These are phyloP conservation scores for Xylaria castorea DNA, from an alignment of 495 filamentous ascomycete species.

Conservation along the genomic window DNA sequence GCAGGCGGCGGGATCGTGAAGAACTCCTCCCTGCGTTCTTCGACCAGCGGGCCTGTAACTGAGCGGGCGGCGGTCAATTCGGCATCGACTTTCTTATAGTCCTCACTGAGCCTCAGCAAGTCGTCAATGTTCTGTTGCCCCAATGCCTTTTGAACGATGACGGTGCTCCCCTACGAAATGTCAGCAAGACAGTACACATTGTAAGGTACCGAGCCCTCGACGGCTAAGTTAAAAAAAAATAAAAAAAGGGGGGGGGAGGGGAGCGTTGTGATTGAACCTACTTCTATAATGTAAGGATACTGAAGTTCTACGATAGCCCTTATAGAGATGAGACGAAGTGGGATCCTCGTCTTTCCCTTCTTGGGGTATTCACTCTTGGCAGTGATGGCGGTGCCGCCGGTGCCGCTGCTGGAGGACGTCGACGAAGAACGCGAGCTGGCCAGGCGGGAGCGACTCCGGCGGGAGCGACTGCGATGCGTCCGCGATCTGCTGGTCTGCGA, in stretches of 20 bases:
- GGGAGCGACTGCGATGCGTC: slow-evolving; percentile 31
- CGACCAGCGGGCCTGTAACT: slow-evolving; percentile 43
- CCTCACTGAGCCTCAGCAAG: slow-evolving; percentile 79
- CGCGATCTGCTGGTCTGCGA: slow-evolving; percentile 40
- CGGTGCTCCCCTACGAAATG: slow-evolving; percentile 68
- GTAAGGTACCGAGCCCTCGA: neutral
- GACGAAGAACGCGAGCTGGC: slow-evolving; percentile 49
- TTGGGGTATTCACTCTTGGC: slow-evolving; percentile 70
- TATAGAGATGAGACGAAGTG: slow-evolving; percentile 74
- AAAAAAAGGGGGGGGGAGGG: no score
- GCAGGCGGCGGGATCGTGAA: slow-evolving; percentile 41
- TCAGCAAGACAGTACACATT: slow-evolving; percentile 36
- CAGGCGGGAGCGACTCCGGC: slow-evolving; percentile 30
- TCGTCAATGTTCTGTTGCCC: slow-evolving; percentile 91
- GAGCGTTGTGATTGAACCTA: slow-evolving; percentile 46
- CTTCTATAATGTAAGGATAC: slow-evolving; percentile 88
- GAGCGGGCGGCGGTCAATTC: slow-evolving; percentile 49
- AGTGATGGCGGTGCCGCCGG: slow-evolving; percentile 44
- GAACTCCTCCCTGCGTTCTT: slow-evolving; percentile 47
- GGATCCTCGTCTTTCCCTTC: slow-evolving; percentile 88
- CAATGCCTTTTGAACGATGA: slow-evolving; percentile 80
- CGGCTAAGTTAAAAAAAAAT: neutral
- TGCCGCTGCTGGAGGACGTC: slow-evolving; percentile 54
- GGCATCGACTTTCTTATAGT: slow-evolving; percentile 62
- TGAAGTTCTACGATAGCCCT: slow-evolving; percentile 80